Percentiles rank a stretch among this genome's conserved stretches.
These are phyloP conservation scores for Hymenoscyphus scutula DNA, from an alignment of 2,329 filamentous ascomycete genomes.

Conservation along the genomic window DNA sequence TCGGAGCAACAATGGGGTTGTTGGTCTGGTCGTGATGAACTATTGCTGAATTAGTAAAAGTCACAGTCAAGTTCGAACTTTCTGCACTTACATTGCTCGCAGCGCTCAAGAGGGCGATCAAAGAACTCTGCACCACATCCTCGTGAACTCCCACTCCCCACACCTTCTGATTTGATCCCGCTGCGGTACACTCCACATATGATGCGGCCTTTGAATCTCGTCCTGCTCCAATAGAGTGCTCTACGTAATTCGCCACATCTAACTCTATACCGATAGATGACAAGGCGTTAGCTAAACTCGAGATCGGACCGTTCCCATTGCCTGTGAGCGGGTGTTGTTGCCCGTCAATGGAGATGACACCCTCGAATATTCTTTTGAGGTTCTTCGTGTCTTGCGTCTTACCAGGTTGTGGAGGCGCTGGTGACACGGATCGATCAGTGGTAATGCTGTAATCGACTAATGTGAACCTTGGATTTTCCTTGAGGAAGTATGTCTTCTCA, in stretches of 20 bases:
- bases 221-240: conserved; percentile 83
- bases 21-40: conserved; percentile 71
- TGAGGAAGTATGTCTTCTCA: conserved; percentile 81
- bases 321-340: conserved; percentile 76
- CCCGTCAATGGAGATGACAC: conserved; percentile 79
- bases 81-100: conserved; percentile 72
- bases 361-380: conserved; percentile 77
- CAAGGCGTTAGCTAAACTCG: conserved; percentile 79
- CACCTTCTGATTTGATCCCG: conserved; percentile 66
- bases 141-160: conserved; percentile 93
- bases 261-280: conserved; percentile 76
- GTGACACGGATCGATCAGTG: conserved; percentile 75
- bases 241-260: conserved; percentile 93
- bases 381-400: conserved; percentile 76
- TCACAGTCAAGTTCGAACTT: neutral
- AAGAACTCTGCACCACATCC: conserved; percentile 85
- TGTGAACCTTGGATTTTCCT: conserved; percentile 77
- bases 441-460: conserved; percentile 90
- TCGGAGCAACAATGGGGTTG: conserved; percentile 64
- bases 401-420: conserved; percentile 63
- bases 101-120: conserved; percentile 81
- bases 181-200: conserved; percentile 83
- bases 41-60: conserved; percentile 38
- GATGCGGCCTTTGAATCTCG: conserved; percentile 88
- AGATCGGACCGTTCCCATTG: conserved; percentile 86